These are phyloP conservation scores for Spergularia azorica DNA, from an alignment of 179 eudicot species.

Conservation along the genomic window DNA sequence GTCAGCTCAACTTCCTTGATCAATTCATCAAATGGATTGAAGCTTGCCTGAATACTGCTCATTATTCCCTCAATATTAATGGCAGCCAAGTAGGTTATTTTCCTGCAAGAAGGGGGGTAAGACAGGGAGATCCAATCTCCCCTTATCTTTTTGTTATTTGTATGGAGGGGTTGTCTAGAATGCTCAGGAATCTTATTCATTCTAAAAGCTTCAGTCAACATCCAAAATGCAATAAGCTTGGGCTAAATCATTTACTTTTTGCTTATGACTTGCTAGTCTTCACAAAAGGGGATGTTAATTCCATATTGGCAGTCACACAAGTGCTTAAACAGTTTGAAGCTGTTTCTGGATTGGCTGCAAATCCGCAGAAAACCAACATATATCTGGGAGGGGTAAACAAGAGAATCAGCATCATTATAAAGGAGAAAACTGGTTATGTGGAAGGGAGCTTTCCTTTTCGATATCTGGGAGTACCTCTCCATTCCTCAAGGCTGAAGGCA, in stretches of 20 bases:
- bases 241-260: no score
- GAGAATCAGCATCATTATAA: background rate
- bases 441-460: background rate
- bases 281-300: background rate
- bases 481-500: background rate
- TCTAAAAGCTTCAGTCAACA: background rate
- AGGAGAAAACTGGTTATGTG: background rate
- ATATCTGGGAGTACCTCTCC: background rate
- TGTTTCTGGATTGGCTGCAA: background rate
- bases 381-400: background rate
- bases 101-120: background rate
- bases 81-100: background rate
- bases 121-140: background rate
- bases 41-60: background rate
- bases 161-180: background rate
- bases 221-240: background rate
- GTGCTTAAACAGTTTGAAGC: background rate
- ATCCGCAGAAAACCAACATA: background rate
- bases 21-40: background rate
- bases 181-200: background rate
- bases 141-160: background rate
- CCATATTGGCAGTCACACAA: background rate
- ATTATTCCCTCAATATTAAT: background rate
- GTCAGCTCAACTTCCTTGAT: background rate
- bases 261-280: background rate